These are phyloP conservation scores for Termitomyces titanicus DNA, from an alignment of 768 basidiomycete genomes.

Conservation along the genomic window DNA sequence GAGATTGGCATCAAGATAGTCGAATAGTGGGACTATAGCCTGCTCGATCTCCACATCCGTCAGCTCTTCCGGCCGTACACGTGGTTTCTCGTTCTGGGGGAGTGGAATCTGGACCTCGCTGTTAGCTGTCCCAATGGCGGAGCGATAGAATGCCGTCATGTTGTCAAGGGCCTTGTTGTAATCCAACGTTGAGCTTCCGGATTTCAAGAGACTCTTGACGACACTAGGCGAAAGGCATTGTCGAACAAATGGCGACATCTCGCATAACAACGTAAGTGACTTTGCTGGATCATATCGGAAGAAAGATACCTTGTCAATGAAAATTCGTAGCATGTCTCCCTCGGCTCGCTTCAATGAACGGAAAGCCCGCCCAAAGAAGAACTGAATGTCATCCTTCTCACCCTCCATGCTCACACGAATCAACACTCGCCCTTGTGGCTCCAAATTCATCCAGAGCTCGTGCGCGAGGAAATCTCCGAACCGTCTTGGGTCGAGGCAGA, in stretches of 20 bases:
- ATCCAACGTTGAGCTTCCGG: slow-evolving; percentile 54
- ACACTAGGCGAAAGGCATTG: slow-evolving; percentile 78
- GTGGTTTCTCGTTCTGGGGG: slow-evolving; percentile 70
- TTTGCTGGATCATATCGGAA: neutral
- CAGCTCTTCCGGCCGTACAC: slow-evolving; percentile 73
- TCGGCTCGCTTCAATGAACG: slow-evolving; percentile 90
- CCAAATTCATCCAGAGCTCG: slow-evolving; percentile 90
- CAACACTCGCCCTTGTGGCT: slow-evolving; percentile 80
- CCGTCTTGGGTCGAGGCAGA: slow-evolving; percentile 86
- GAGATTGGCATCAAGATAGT: slow-evolving; percentile 94
- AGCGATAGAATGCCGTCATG: slow-evolving; percentile 76
- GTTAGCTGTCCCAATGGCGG: slow-evolving; percentile 63
- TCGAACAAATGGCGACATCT: slow-evolving; percentile 95
- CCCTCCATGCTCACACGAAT: slow-evolving; percentile 97
- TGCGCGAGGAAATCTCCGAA: slow-evolving; percentile 88
- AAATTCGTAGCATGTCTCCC: slow-evolving; percentile 91
- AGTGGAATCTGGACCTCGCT: slow-evolving; percentile 78
- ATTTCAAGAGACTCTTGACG: slow-evolving; percentile 76
- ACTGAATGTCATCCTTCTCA: slow-evolving; percentile 96
- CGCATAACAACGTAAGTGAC: neutral
- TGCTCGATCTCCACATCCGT: slow-evolving; percentile 94
- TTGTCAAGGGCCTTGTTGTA: slow-evolving; percentile 89
- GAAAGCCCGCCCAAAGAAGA: slow-evolving; percentile 96
- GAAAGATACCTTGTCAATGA: slow-evolving; percentile 86
- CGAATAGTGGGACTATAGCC: slow-evolving; percentile 87